Evolutionary conservation across 768 basidiomycete genomes (phyloP), one percentile per base, ranked within the genome.

Genomic region (Phylloporus sp.): DNA sequence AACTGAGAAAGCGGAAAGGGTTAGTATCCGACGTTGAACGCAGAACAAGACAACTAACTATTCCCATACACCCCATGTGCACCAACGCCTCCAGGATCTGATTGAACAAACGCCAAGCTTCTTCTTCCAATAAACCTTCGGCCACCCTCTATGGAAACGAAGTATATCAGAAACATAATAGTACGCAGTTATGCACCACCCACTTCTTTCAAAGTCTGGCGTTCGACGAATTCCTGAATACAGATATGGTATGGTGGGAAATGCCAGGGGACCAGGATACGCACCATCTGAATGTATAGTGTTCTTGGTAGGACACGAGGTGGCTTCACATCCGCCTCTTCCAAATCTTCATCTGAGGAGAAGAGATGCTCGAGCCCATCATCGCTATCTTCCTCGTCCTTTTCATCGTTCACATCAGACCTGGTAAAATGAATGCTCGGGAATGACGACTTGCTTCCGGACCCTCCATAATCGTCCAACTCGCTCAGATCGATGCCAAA

Each of bases 201-300:
- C 24, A 84, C 90, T 78, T 97, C 94, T 68, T 81, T 83, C 62
- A 97, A 67, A 0, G 94, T 97, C 71, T 95, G 92, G 22, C 88
- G 79, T 66, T 93, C 91, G 9, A 93, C 91, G 59, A 89, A 94
- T 70, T 93, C 91, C 88, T 91, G 59, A 18, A 35, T 28, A 29
- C 10, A 28, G 6, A 49, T 23, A 49, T 10, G 6, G 4, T 18
- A n/a, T 45, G 5, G 53, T 26, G 28, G n/a, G 3, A 50, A 6
- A 31, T 24, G n/a, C n/a, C 16, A 2, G 4, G 20, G 13, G 23
- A 3, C 1, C 4, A 29, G 18, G 24, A 6, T n/a, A 53, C 42
- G 45, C 74, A 88, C 91, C 94, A 97, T 97, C 67, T 95, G 92
- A 47, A 97, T 97, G 63, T 95, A 97, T 18, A 97, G 72, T 8